A percentile compares a stretch with the other conserved stretches of the same genome.
Conservation (phyloP, 768 basidiomycete species). For the Hypsizygus marmoreus region DNA sequence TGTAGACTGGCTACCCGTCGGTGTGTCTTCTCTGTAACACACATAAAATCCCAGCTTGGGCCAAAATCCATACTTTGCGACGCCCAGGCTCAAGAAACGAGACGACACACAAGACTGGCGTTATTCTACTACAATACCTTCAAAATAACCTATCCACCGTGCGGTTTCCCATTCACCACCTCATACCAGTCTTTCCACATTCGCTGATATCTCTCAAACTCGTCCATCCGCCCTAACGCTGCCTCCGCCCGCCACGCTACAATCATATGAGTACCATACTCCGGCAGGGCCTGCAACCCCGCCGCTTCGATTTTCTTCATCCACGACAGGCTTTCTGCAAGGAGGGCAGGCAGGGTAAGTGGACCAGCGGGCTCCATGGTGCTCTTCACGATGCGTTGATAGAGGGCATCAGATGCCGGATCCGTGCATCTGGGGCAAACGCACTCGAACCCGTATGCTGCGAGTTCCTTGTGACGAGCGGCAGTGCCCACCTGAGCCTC, state of each 20-base stretch:
- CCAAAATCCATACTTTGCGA: too few relatives aligned
- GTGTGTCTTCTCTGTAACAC: too few relatives aligned
- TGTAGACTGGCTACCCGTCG: too few relatives aligned
- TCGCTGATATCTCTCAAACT: neutral
- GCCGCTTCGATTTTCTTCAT: neutral
- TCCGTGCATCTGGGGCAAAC: slow-evolving; percentile 33
- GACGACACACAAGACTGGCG: too few relatives aligned
- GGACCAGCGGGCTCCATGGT: neutral
- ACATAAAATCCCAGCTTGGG: too few relatives aligned
- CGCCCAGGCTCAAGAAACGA: too few relatives aligned
- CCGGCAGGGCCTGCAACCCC: neutral
- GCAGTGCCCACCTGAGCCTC: slow-evolving; percentile 8
- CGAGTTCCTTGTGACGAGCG: slow-evolving; percentile 26
- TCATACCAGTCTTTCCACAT: neutral
- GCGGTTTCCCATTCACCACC: neutral
- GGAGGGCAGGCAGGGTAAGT: neutral
- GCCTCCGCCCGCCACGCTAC: neutral
- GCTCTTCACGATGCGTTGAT: slow-evolving; percentile 11
- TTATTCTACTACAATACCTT: too few relatives aligned
- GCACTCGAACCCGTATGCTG: slow-evolving; percentile 34
- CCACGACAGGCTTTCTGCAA: neutral
- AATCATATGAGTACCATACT: neutral
- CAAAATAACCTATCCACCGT: too few relatives aligned
- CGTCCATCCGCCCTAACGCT: neutral
- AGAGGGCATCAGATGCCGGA: slow-evolving; percentile 16